Base-by-base conservation (phyloP, 1,139 yeast species). In the Kodamaea ohmeri region DNA sequence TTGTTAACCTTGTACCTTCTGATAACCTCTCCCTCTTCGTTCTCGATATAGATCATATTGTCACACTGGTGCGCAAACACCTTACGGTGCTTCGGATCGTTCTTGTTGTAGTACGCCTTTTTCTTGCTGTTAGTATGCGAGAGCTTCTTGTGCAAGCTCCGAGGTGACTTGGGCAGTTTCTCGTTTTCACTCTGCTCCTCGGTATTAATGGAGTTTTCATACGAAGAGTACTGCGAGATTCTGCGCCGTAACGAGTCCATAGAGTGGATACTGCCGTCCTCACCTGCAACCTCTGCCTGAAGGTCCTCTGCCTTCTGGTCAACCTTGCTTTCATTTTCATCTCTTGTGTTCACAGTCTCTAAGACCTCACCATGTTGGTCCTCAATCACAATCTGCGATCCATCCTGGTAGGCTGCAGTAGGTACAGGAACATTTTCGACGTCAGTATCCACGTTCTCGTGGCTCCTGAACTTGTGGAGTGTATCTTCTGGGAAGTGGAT, bases 11-110 rank as follows among this genome's bases (percentile, higher is more conserved):
- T 76, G 61, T 89, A 92, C 41, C 96, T 73, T 53, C 96, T 78
- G 33, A 92, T 69, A 41, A 92, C 79, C 50, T 92, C 97, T 48
- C 98, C 98, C 25, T 89, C 96, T 34, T 78, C 88, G 54, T 89
- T 86, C 59, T 92, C 98, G 46, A 92, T 83, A 43, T 89, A 73
- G 41, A 92, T 77, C 45, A 81, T 71, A 53, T 88, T 79, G 53
- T 83, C 95, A 35, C 70, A 56, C 55, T 68, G 73, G 52, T 70
- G 73, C 6, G 75, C 76, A 53, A 46, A 70, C 8, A 67, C 69
- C 46, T 64, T 67, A 19, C 63, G 56, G 34, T 56, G 65, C 17
- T 50, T 51, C 7, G 66, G 61, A 42, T 61, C 69, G 33, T 48
- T 50, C 46, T 61, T 67, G 30, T 51, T 60, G 42, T 55, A 61